Percentiles rank a stretch among this genome's conserved stretches.
phyloP scores from a whole-genome alignment of 2,329 filamentous ascomycete species.

The Calonectria crousiana region DNA sequence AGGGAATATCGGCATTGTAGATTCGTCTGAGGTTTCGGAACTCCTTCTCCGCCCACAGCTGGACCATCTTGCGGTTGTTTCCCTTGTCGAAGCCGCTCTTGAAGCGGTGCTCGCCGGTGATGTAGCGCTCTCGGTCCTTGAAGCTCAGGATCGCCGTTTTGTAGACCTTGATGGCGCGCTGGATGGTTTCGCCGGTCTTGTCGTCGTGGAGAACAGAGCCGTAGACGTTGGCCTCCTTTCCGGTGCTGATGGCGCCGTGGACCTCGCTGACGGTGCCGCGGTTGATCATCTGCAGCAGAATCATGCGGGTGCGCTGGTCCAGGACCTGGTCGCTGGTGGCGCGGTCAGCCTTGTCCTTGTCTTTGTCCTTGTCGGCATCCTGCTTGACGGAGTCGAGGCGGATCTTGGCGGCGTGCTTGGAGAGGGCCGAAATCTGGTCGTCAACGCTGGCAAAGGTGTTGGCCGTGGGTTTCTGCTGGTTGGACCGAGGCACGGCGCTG shows the following conservation, averaged over 20 bases:
- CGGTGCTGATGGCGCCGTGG: slow-evolving; percentile 94
- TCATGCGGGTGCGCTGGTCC: slow-evolving; percentile 94
- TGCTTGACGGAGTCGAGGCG: slow-evolving; percentile 77
- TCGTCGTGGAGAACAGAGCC: slow-evolving; percentile 79
- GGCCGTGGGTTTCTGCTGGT: slow-evolving; percentile 81
- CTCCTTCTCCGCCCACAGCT: slow-evolving; percentile 99
- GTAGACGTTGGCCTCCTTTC: slow-evolving; percentile 99
- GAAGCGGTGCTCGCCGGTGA: slow-evolving; percentile 94
- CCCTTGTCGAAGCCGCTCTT: slow-evolving; percentile 92
- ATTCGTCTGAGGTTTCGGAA: slow-evolving; percentile 93
- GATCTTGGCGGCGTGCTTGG: slow-evolving; percentile 88
- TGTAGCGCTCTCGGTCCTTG: slow-evolving; percentile 97
- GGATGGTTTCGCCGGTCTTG: slow-evolving; percentile 66
- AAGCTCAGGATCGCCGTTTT: slow-evolving; percentile 98
- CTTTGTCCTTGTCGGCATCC: slow-evolving; percentile 57
- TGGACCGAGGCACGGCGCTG: slow-evolving; percentile 75
- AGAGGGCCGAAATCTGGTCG: slow-evolving; percentile 87
- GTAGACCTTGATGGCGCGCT: slow-evolving; percentile 97
- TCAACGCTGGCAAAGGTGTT: slow-evolving; percentile 86
- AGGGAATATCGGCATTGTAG: slow-evolving; percentile 86
- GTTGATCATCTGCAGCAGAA: slow-evolving; percentile 96
- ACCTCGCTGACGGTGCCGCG: slow-evolving; percentile 89
- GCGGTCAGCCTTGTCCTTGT: slow-evolving; percentile 90
- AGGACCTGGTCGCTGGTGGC: slow-evolving; percentile 96
- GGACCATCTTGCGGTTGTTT: slow-evolving; percentile 97